Evolutionary conservation across 148 eudicot genomes (phyloP).

Genomic region (Camellia japonica): DNA sequence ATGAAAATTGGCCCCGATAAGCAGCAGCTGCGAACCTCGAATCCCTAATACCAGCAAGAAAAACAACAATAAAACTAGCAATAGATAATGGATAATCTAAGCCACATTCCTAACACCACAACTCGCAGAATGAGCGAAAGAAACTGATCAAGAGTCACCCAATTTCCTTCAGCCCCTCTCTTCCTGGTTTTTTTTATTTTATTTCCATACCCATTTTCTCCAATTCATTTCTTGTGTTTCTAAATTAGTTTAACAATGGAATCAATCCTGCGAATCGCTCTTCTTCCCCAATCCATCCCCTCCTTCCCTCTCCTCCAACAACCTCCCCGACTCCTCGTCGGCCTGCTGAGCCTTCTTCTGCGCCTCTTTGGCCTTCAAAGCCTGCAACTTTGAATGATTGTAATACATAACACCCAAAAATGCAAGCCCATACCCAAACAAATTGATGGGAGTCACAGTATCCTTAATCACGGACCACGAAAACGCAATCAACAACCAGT

Average conservation of each 20-base stretch:
- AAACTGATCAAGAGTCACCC: too few relatives aligned
- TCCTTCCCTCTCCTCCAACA: constrained; percentile 36
- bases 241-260: background rate
- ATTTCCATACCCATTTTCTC: background rate
- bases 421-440: constrained; percentile 36
- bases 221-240: background rate
- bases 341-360: constrained; percentile 31
- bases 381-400: constrained; percentile 39
- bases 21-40: background rate
- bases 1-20: background rate
- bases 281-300: constrained; percentile 27
- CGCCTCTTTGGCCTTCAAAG: constrained; percentile 39
- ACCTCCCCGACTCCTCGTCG: constrained; percentile 41
- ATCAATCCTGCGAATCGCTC: constrained; percentile 23
- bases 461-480: constrained; percentile 45
- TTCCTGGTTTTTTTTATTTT: constrained; percentile 8
- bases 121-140: background rate
- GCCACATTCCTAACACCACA: background rate
- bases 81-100: background rate
- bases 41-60: constrained; percentile 7
- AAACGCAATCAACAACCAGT: constrained; percentile 44
- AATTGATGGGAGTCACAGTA: constrained; percentile 35
- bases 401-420: constrained; percentile 40
- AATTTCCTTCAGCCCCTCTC: background rate
- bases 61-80: background rate